A percentile compares a stretch with the other conserved stretches of the same genome.
phyloP scores from a whole-genome alignment of 148 eudicot species.

The Silene latifolia region DNA sequence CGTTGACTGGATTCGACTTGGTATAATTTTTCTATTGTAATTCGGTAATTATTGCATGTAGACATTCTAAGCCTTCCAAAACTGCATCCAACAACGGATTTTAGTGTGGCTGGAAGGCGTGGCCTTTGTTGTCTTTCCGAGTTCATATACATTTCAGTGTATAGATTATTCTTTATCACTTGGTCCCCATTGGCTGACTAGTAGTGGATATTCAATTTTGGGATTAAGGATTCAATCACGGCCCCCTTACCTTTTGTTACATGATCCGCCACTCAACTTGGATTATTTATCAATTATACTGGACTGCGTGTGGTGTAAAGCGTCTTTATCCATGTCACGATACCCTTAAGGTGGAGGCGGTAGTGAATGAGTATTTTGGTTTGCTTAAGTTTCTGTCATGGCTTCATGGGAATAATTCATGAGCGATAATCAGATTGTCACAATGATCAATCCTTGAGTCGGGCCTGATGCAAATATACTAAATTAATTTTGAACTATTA shows the following conservation, averaged over 20 bases:
- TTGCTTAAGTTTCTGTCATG: constrained; percentile 2
- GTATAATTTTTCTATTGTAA: not conserved
- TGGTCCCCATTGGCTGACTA: not conserved
- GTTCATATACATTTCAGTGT: not conserved
- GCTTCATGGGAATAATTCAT: not conserved
- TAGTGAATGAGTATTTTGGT: not conserved
- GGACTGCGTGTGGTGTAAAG: not conserved
- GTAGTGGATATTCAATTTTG: not conserved
- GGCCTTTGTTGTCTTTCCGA: not conserved
- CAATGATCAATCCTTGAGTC: not conserved
- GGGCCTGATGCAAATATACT: not conserved
- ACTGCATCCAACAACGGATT: not conserved
- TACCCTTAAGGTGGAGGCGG: not conserved
- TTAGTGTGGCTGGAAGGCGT: not conserved
- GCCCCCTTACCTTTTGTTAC: not conserved
- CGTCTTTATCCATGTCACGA: not conserved
- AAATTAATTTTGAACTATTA: not conserved
- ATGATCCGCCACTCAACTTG: too few species aligned
- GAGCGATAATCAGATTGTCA: not conserved
- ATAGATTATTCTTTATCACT: not conserved
- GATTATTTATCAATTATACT: not conserved
- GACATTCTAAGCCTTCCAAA: not conserved
- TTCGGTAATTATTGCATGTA: not conserved
- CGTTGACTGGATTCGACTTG: not conserved
- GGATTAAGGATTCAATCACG: too few species aligned